Evolutionary conservation across 148 eudicot species (phyloP).

Genomic region (Spergularia bocconei): DNA sequence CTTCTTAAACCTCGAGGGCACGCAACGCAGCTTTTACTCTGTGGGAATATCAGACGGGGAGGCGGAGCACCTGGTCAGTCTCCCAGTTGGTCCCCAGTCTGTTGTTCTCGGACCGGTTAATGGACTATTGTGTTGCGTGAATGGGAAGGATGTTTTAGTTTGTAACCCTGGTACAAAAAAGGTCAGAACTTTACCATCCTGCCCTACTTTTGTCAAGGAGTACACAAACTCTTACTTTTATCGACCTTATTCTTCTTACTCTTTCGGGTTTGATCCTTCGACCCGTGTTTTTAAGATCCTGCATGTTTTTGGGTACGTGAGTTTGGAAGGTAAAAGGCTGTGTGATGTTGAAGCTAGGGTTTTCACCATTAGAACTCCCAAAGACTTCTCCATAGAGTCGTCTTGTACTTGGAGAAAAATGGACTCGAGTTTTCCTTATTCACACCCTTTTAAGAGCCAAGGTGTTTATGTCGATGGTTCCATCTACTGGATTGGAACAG

Average conservation of each 20-base stretch:
- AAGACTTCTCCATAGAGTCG: background rate
- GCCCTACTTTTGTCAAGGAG: background rate
- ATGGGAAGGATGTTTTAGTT: background rate
- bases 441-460: background rate
- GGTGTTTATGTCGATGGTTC: conserved; percentile 2
- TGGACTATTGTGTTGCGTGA: conserved; percentile 3
- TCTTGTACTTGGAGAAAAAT: conserved; percentile 4
- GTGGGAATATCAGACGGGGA: too few relatives aligned
- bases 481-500: conserved; percentile 6
- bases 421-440: background rate
- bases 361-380: conserved; percentile 1
- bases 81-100: background rate
- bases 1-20: too few relatives aligned
- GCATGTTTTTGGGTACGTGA: background rate
- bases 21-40: too few relatives aligned
- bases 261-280: conserved; percentile 11
- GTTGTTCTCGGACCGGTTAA: background rate
- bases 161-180: conserved; percentile 19
- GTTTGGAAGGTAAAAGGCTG: background rate
- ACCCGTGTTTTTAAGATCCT: background rate
- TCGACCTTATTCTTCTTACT: background rate
- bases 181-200: background rate
- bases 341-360: conserved; percentile 4
- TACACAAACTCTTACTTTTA: background rate
- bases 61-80: background rate